These are phyloP conservation scores for Bertia moriformis DNA, from an alignment of 2,329 filamentous ascomycete genomes.

Conservation along the genomic window DNA sequence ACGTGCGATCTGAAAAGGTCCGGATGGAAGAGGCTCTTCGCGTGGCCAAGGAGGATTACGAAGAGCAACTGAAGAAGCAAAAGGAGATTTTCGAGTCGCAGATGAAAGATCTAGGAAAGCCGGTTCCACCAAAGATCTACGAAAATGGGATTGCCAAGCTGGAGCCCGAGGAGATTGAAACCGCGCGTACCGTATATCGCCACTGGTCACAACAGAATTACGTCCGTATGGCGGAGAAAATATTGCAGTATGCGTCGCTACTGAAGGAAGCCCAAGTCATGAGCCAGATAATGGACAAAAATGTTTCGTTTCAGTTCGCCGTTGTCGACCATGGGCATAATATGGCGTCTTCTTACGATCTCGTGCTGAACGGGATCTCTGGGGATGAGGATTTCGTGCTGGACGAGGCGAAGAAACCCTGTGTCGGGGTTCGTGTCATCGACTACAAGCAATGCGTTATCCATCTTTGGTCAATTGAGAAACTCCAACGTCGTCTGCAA, in stretches of 20 bases:
- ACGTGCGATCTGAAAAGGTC: conserved; percentile 67
- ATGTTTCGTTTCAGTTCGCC: conserved; percentile 86
- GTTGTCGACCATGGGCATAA: conserved; percentile 79
- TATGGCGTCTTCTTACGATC: conserved; percentile 86
- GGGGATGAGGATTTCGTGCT: conserved; percentile 74
- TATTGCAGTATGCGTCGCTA: conserved; percentile 73
- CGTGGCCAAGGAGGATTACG: conserved; percentile 74
- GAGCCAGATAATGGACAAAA: conserved; percentile 90
- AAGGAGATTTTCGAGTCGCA: conserved; percentile 74
- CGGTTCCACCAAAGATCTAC: conserved; percentile 50
- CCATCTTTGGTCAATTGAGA: conserved; percentile 87
- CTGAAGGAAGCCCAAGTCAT: conserved; percentile 95
- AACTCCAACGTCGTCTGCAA: conserved; percentile 72
- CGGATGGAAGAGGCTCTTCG: conserved; percentile 73
- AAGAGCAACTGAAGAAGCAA: conserved; percentile 70
- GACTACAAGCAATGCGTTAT: conserved; percentile 79
- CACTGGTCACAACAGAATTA: conserved; percentile 78
- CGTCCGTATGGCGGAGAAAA: conserved; percentile 82
- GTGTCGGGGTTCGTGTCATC: conserved; percentile 75
- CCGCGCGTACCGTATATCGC: conserved; percentile 50
- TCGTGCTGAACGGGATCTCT: conserved; percentile 77
- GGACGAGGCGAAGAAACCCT: conserved; percentile 72
- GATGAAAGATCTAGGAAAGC: conserved; percentile 57
- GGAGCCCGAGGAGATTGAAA: conserved; percentile 50
- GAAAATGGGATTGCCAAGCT: not conserved